Evolutionary conservation across 345 rosid species (phyloP).

Genomic region (Iberis pinnata): DNA sequence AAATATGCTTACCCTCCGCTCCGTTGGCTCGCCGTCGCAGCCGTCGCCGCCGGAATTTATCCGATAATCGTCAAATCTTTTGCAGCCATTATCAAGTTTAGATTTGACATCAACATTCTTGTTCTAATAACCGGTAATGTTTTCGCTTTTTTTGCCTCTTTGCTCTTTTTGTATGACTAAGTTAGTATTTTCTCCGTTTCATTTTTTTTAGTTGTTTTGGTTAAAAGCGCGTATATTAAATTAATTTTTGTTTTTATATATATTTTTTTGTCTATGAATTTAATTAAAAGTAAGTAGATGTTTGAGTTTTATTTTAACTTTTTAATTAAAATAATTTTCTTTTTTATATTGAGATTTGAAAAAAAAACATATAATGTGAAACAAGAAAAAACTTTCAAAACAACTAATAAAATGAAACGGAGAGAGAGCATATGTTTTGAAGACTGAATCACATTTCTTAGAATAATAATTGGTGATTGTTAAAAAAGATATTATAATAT

Average conservation of each 20-base stretch:
- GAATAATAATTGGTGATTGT: not conserved
- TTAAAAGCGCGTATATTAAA: too few relatives aligned
- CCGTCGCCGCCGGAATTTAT: conserved; percentile 52
- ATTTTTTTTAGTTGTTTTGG: too few relatives aligned
- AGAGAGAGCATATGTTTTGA: not conserved
- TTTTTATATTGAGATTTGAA: too few relatives aligned
- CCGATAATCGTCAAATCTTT: conserved; percentile 51
- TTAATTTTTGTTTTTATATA: too few relatives aligned
- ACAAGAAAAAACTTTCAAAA: too few relatives aligned
- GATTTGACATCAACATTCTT: conserved; percentile 66
- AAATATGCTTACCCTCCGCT: conserved; percentile 55
- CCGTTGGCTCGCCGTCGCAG: conserved; percentile 66
- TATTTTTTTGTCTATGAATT: too few relatives aligned
- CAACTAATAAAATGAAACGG: too few relatives aligned
- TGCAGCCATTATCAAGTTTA: conserved; percentile 38
- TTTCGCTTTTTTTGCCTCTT: not conserved
- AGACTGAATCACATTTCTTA: not conserved
- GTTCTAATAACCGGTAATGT: conserved; percentile 63
- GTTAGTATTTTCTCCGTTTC: too few relatives aligned
- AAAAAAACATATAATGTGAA: too few relatives aligned
- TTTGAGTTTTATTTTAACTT: too few relatives aligned
- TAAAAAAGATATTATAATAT: not conserved
- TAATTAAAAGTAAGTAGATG: too few relatives aligned
- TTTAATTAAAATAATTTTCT: too few relatives aligned
- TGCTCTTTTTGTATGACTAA: not conserved